A percentile compares a stretch with the other conserved stretches of the same genome.
Conservation (phyloP, 108 stramenopile genomes). For the Nitzschia putrida region DNA sequence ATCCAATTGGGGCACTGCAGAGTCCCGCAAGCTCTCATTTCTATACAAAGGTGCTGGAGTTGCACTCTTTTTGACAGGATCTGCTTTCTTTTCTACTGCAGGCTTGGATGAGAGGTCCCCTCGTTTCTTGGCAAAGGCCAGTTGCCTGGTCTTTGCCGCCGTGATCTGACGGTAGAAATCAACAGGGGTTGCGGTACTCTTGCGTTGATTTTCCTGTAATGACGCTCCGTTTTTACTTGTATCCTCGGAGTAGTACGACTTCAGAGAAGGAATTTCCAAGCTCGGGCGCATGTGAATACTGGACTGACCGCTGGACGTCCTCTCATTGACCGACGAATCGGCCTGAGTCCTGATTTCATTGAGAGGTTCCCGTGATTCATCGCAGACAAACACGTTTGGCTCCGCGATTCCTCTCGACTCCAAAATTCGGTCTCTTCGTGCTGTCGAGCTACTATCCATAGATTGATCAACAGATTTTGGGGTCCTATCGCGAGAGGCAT, state of each 20-base stretch:
- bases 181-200: not conserved
- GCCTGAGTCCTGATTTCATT: not conserved
- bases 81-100: not conserved
- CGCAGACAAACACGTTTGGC: not conserved
- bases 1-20: conserved; percentile 9
- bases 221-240: not conserved
- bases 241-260: not conserved
- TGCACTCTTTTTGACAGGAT: not conserved
- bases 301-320: not conserved
- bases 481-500: not conserved
- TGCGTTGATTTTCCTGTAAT: not conserved
- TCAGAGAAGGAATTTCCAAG: conserved; percentile 14
- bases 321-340: not conserved
- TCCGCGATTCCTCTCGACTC: conserved; percentile 7
- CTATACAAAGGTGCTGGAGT: not conserved
- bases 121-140: not conserved
- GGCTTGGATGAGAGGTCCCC: not conserved
- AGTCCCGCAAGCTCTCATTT: not conserved
- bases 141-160: conserved; percentile 6
- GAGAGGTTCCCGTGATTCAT: conserved; percentile 11
- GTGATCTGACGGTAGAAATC: conserved; percentile 12
- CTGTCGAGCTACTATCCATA: conserved; percentile 3
- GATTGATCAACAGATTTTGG: conserved; percentile 5
- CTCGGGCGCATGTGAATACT: not conserved
- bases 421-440: conserved; percentile 15